A percentile compares a stretch with the other conserved stretches of the same genome.
These are phyloP conservation scores for Royoungia palumana DNA, from an alignment of 768 basidiomycete species.

Conservation along the genomic window DNA sequence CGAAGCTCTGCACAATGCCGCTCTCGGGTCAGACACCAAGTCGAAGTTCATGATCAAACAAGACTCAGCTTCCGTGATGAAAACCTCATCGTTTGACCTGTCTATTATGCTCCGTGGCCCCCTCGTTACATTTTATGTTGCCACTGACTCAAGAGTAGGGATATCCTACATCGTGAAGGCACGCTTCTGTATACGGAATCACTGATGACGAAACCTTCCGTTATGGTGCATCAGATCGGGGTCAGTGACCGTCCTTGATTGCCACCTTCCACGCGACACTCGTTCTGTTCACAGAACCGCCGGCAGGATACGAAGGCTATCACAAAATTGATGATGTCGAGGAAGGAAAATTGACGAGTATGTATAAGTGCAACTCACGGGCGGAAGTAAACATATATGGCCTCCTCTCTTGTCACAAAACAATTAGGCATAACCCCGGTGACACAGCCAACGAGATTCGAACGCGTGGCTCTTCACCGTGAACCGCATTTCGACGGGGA, in stretches of 20 bases:
- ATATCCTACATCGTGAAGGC: not conserved
- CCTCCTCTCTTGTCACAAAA: slow-evolving; percentile 6
- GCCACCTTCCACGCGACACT: not conserved
- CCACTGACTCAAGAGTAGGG: too few relatives aligned
- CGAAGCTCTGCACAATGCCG: too few relatives aligned
- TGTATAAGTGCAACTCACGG: slow-evolving; percentile 1
- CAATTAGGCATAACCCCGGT: slow-evolving; percentile 15
- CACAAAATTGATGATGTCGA: slow-evolving; percentile 2
- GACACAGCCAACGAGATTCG: slow-evolving; percentile 22
- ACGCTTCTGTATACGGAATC: not conserved
- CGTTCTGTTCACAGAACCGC: not conserved
- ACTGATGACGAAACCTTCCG: not conserved
- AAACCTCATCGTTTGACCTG: too few relatives aligned
- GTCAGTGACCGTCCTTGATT: not conserved
- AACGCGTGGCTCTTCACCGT: slow-evolving; percentile 15
- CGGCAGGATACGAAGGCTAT: not conserved
- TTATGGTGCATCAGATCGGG: not conserved
- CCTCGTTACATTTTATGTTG: too few relatives aligned
- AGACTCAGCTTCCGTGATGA: too few relatives aligned
- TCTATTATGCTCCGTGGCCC: too few relatives aligned
- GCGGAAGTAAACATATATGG: slow-evolving; percentile 14
- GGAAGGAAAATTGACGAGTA: slow-evolving; percentile 9
- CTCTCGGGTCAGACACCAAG: too few relatives aligned
- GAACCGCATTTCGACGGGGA: slow-evolving; percentile 16
- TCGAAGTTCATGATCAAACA: too few relatives aligned